A percentile compares a stretch with the other conserved stretches of the same genome.
Evolutionary conservation across 2,329 filamentous ascomycete genomes (phyloP).

Genomic region (Fusarium pseudograminearum): DNA sequence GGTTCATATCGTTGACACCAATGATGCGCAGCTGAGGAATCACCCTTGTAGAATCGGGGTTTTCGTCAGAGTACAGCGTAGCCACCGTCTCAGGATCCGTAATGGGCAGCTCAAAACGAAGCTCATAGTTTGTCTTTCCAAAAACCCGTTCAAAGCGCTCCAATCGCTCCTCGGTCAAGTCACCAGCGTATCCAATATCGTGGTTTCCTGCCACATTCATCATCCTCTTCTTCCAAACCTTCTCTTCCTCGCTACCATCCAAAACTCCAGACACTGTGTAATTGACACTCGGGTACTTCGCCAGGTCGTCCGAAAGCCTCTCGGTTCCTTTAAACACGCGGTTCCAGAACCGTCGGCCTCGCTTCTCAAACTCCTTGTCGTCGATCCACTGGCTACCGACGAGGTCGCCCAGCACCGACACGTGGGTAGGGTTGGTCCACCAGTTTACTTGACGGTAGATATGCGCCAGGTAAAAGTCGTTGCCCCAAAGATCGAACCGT

Average conservation of each 20-base stretch:
- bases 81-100: conserved; percentile 54
- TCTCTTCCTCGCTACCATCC: conserved; percentile 57
- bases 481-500: conserved; percentile 87
- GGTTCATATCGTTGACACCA: conserved; percentile 91
- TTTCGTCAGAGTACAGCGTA: conserved; percentile 58
- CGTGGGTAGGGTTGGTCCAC: conserved; percentile 88
- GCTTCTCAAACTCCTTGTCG: conserved; percentile 82
- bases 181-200: conserved; percentile 95
- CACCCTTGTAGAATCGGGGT: conserved; percentile 62
- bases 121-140: conserved; percentile 90
- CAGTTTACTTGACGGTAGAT: conserved; percentile 87
- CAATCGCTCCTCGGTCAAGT: conserved; percentile 81
- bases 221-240: conserved; percentile 77
- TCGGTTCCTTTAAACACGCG: conserved; percentile 78
- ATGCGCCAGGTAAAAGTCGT: conserved; percentile 94
- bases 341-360: conserved; percentile 82
- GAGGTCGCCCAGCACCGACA: conserved; percentile 89
- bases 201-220: conserved; percentile 96
- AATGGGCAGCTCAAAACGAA: conserved; percentile 74
- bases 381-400: conserved; percentile 95
- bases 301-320: conserved; percentile 70
- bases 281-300: conserved; percentile 60
- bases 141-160: conserved; percentile 86
- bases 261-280: conserved; percentile 65
- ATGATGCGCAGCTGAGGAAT: conserved; percentile 82